Conservation (phyloP, 306 rosid species). For the Trichosanthes cucumerina region DNA sequence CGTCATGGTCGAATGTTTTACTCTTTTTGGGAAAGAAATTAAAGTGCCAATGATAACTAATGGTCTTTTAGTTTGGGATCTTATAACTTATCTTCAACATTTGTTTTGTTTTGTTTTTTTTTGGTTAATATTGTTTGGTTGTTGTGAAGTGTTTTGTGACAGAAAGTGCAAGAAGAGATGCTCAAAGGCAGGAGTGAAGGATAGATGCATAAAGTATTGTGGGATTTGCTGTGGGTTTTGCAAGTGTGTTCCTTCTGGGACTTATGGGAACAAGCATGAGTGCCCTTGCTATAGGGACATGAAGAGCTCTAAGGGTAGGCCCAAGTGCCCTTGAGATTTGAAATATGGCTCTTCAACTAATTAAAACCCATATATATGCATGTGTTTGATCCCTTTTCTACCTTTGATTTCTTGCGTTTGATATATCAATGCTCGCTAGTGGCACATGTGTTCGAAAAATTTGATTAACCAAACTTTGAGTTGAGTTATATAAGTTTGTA, state of each 20-base stretch:
- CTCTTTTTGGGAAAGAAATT: no score
- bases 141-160: not conserved
- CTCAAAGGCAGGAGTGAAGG: constrained; percentile 41
- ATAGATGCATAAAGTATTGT: constrained; percentile 63
- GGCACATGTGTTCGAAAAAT: no score
- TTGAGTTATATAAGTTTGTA: no score
- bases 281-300: constrained; percentile 3
- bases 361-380: no score
- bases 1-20: not conserved
- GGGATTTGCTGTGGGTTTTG: constrained; percentile 54
- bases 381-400: no score
- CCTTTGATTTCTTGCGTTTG: not conserved
- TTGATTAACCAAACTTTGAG: not conserved
- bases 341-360: not conserved
- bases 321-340: not conserved
- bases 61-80: not conserved
- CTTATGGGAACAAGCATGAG: not conserved
- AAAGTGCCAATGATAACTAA: no score
- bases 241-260: constrained; percentile 50
- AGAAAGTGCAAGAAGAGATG: constrained; percentile 37
- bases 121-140: not conserved
- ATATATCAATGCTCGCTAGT: no score
- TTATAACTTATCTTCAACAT: not conserved
- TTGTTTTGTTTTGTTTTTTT: not conserved
- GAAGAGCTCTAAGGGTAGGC: not conserved